phyloP scores from a whole-genome alignment of 2,329 filamentous ascomycete species.

The Pseudocercospora macadamiae region DNA sequence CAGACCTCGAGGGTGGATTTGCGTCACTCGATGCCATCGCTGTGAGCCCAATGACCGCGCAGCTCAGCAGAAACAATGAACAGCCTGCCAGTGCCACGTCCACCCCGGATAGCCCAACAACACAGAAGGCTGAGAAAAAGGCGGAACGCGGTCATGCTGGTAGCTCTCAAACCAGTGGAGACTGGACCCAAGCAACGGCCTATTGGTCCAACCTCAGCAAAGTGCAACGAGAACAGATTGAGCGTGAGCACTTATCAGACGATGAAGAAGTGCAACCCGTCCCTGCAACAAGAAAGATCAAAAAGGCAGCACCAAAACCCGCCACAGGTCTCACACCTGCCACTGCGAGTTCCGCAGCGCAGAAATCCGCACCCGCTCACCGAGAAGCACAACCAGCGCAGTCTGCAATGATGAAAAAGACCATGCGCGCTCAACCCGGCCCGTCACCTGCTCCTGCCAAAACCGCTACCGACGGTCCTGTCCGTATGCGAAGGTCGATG shows the following conservation, averaged over 20 bases:
- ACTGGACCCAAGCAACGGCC: constrained; percentile 70
- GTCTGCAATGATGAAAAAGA: constrained; percentile 46
- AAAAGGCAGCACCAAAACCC: constrained; percentile 39
- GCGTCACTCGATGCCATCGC: constrained; percentile 74
- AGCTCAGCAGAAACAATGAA: neutral
- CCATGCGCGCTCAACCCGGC: constrained; percentile 34
- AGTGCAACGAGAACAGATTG: constrained; percentile 65
- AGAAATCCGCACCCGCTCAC: constrained; percentile 17
- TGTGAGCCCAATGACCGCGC: constrained; percentile 55
- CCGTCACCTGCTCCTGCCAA: constrained; percentile 23
- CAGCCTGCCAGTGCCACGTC: constrained; percentile 13
- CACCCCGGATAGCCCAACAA: constrained; percentile 34
- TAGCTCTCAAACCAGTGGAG: constrained; percentile 31
- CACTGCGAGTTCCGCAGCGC: constrained; percentile 10
- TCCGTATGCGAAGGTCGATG: constrained; percentile 45
- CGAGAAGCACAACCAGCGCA: constrained; percentile 40
- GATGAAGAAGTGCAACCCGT: constrained; percentile 34
- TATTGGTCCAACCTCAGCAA: constrained; percentile 70
- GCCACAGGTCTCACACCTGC: constrained; percentile 10
- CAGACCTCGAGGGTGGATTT: constrained; percentile 69
- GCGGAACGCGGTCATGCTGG: neutral
- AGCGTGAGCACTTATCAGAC: constrained; percentile 51
- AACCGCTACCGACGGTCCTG: constrained; percentile 23
- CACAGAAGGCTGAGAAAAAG: constrained; percentile 18
- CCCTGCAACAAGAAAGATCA: constrained; percentile 45